Evolutionary conservation across 495 filamentous ascomycete species (phyloP).

Genomic region (Penicillium salamii): DNA sequence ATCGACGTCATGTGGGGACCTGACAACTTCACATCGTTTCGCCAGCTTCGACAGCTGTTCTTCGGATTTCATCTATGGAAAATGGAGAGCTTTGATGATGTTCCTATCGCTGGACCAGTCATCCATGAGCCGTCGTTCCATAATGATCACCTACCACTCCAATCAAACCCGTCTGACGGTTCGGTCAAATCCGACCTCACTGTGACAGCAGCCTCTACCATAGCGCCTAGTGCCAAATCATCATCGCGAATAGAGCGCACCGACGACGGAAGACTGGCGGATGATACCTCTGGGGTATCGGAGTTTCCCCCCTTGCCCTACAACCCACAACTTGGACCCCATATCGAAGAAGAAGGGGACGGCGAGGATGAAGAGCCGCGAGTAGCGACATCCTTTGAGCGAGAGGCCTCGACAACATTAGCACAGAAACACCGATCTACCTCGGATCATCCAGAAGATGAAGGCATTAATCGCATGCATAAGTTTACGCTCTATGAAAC

Average conservation of each 20-base stretch:
- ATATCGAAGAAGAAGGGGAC: conserved; percentile 28
- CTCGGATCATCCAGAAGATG: conserved; percentile 61
- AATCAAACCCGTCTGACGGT: conserved; percentile 6
- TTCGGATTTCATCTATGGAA: background rate
- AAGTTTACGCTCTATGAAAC: conserved; percentile 96
- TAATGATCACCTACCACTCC: conserved; percentile 14
- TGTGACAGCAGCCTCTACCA: conserved; percentile 5
- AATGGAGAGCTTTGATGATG: conserved; percentile 44
- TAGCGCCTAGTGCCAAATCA: background rate
- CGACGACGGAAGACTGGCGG: conserved; percentile 8
- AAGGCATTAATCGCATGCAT: conserved; percentile 82
- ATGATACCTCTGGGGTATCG: conserved; percentile 15
- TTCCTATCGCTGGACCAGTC: conserved; percentile 24
- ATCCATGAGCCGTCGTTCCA: conserved; percentile 11
- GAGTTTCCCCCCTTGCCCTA: conserved; percentile 24
- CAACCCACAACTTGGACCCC: conserved; percentile 20
- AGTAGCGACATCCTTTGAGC: conserved; percentile 43
- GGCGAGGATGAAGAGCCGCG: conserved; percentile 43
- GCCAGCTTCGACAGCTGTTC: background rate
- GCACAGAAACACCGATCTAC: conserved; percentile 45
- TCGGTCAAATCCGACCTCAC: conserved; percentile 13
- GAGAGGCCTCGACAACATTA: conserved; percentile 35
- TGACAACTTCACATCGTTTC: conserved; percentile 1
- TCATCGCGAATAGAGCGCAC: conserved; percentile 6
- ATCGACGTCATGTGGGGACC: conserved; percentile 9